Evolutionary conservation across 176 grass and related monocot genomes (phyloP).

Genomic region (Hsuehochloa calcarea): DNA sequence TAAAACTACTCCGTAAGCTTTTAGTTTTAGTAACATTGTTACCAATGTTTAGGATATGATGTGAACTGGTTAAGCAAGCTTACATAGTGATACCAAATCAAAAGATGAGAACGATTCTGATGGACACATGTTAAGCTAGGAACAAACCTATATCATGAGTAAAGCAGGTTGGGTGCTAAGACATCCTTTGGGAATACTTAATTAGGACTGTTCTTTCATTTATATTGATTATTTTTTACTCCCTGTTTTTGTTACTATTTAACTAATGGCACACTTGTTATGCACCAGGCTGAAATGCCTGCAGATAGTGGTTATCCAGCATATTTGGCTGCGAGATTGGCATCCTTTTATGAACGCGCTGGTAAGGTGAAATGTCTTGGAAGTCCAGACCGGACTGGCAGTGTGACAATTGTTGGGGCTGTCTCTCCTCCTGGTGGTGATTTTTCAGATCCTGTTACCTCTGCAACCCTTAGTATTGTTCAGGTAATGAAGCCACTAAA

Average conservation of each 20-base stretch:
- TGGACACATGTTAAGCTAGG: not conserved
- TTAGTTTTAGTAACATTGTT: not conserved
- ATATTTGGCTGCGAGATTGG: constrained; percentile 82
- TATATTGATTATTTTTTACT: not conserved
- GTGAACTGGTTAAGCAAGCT: not conserved
- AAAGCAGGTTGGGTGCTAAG: constrained; percentile 17
- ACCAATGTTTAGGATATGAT: not conserved
- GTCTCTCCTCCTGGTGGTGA: constrained; percentile 98
- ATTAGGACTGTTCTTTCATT: not conserved
- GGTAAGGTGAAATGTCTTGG: constrained; percentile 98
- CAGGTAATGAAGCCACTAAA: constrained; percentile 45
- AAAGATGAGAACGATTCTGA: not conserved
- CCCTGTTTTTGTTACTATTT: not conserved
- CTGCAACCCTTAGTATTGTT: constrained; percentile 89
- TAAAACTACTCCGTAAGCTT: not conserved
- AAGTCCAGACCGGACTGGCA: constrained; percentile 81
- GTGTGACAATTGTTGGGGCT: constrained; percentile 96
- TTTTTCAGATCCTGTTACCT: constrained; percentile 97
- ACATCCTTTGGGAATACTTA: not conserved
- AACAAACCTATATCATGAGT: not conserved
- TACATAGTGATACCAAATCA: not conserved
- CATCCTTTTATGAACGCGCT: constrained; percentile 91
- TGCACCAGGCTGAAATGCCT: constrained; percentile 85
- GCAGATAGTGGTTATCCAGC: constrained; percentile 95
- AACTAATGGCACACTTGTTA: constrained; percentile 6